Percentiles rank a stretch among this genome's conserved stretches.
phyloP scores from a whole-genome alignment of 345 rosid genomes.

The Citrus cavaleriei region DNA sequence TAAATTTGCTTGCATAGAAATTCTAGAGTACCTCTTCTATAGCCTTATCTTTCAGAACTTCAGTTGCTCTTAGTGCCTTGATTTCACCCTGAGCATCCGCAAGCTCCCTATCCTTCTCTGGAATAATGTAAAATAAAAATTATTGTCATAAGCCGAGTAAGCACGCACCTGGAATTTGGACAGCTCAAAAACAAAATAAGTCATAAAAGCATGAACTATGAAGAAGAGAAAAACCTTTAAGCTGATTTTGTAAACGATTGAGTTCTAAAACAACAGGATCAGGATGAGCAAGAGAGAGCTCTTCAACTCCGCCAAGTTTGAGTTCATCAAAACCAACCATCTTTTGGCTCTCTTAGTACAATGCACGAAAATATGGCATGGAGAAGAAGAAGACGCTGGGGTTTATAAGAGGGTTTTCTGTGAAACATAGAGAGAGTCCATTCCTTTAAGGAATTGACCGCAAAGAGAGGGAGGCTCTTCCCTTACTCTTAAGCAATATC shows the following conservation, averaged over 20 bases:
- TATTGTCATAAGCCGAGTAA: not conserved
- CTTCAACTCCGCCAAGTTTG: constrained; percentile 31
- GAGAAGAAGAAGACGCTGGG: not conserved
- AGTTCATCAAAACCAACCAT: constrained; percentile 44
- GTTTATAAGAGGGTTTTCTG: constrained; percentile 14
- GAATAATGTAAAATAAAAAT: not conserved
- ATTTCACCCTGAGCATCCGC: constrained; percentile 56
- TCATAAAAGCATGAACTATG: not conserved
- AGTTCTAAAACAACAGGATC: constrained; percentile 72
- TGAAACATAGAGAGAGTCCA: constrained; percentile 28
- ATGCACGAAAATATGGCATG: not conserved
- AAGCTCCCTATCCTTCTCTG: constrained; percentile 63
- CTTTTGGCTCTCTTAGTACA: not conserved
- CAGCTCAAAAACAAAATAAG: too few species aligned
- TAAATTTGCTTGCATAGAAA: not conserved
- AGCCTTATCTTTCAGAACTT: constrained; percentile 65
- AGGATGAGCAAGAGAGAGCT: constrained; percentile 31
- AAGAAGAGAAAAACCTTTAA: constrained; percentile 43
- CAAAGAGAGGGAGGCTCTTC: constrained; percentile 39
- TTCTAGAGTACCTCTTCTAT: constrained; percentile 53
- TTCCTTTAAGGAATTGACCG: constrained; percentile 60
- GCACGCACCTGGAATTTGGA: too few species aligned
- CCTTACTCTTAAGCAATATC: constrained; percentile 66
- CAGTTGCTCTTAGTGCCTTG: constrained; percentile 63
- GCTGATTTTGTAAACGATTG: constrained; percentile 61